Base-by-base conservation (phyloP, 306 rosid species). In the Luffa acutangula region DNA sequence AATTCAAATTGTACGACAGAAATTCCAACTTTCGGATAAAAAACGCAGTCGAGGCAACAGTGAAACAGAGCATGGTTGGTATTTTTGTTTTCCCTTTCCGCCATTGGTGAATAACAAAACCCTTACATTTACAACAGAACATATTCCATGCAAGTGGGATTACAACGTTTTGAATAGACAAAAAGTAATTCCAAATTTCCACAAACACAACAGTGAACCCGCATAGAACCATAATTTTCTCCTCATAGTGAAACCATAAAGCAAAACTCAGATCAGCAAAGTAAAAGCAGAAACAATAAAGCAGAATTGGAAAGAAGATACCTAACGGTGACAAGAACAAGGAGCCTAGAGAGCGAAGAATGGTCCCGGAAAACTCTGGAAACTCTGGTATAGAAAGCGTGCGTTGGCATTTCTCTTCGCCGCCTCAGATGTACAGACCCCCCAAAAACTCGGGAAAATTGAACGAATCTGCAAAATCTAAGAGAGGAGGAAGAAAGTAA, bases 271-370 rank as follows among this genome's bases (percentile, higher is more conserved):
- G 31, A 69, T 5, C 37, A 42, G 3, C 34, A 69, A 42, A 34
- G 39, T 3, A 9, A 60, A 60, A 60, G n/a, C 67, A 60, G 9
- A 60, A 60, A 62, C 42, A 3, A 13, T 11, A 3, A 12, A 67
- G 51, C 51, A 42, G 75, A 20, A 41, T 9, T 21, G n/a, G 2
- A 31, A 11, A 2, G 42, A 11, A 15, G 45, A 60, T 87, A 95
- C 99, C 97, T 84, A 58, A 91, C 84, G 78, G 97, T 81, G 89
- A 91, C 81, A 78, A 95, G 82, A 13, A 93, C 82, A 1, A 93
- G 87, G 34, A 93, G 56, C 82, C 87, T 89, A 5, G 91, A 63
- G 52, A 85, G 83, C n/a, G 87, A 85, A 33, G 87, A 88, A 31
- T 88, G 51, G 34, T 87, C 90, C 59, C 57, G 88, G 82, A 88